A percentile compares a stretch with the other conserved stretches of the same genome.
Conservation (phyloP, 495 filamentous ascomycete genomes). For the Clavariopsis aquatica region DNA sequence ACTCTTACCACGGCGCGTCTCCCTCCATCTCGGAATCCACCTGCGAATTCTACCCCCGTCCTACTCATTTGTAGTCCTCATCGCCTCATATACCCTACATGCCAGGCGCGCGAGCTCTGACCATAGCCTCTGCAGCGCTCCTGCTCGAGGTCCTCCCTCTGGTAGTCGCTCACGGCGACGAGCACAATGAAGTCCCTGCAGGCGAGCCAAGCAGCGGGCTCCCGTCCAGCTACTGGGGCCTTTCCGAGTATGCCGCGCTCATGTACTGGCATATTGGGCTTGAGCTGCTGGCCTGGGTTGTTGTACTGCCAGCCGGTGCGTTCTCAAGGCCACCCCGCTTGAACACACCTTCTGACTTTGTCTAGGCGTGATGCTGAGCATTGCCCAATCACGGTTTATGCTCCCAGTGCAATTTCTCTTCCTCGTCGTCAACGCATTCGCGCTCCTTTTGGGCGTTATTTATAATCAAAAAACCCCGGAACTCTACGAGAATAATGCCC, state of each 20-base stretch:
- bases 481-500: conserved; percentile 83
- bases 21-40: conserved; percentile 1
- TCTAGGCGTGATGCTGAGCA: conserved; percentile 78
- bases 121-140: conserved; percentile 40
- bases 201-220: conserved; percentile 9
- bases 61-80: not conserved
- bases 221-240: conserved; percentile 70
- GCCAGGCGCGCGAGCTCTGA: conserved; percentile 23
- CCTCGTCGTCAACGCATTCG: conserved; percentile 67
- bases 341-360: conserved; percentile 6
- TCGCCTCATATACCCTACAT: conserved; percentile 26
- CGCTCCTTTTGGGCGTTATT: conserved; percentile 68
- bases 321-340: conserved; percentile 6
- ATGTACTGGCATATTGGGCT: conserved; percentile 78
- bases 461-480: conserved; percentile 85
- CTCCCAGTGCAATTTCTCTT: conserved; percentile 76
- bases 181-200: conserved; percentile 23
- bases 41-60: not conserved
- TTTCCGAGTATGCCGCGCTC: conserved; percentile 62
- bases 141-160: conserved; percentile 43
- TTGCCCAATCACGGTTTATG: conserved; percentile 74
- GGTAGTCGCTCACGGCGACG: conserved; percentile 42
- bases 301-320: conserved; percentile 80
- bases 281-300: conserved; percentile 80
- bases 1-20: not conserved